Conservation (phyloP, 441 rosid genomes). For the Raphanus hybrid region DNA sequence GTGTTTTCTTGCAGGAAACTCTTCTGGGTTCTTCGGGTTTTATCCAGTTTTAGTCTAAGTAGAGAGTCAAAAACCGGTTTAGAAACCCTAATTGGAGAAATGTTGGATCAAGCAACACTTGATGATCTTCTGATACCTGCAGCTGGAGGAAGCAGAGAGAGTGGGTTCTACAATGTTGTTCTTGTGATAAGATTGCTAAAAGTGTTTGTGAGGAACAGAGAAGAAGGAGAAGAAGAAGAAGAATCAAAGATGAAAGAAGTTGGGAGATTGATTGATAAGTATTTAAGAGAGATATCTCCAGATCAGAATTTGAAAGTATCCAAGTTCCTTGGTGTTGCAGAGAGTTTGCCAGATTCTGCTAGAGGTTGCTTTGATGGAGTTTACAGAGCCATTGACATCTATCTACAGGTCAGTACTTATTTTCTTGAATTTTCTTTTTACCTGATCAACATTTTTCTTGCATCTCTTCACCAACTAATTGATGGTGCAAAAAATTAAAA, state of each 20-base stretch:
- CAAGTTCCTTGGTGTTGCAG: slow-evolving; percentile 69
- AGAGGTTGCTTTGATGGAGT: slow-evolving; percentile 77
- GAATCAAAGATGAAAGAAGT: slow-evolving; percentile 51
- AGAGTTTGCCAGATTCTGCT: slow-evolving; percentile 73
- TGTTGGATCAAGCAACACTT: slow-evolving; percentile 71
- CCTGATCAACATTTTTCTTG: too few relatives aligned
- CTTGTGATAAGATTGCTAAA: slow-evolving; percentile 63
- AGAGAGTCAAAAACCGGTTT: slow-evolving; percentile 54
- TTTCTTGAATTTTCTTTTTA: neutral
- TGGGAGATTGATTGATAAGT: slow-evolving; percentile 66
- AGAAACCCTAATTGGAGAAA: slow-evolving; percentile 66
- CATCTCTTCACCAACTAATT: slow-evolving; percentile 10
- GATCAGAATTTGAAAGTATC: slow-evolving; percentile 66
- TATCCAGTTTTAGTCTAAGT: slow-evolving; percentile 57
- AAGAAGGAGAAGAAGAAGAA: slow-evolving; percentile 33
- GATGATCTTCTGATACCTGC: slow-evolving; percentile 72
- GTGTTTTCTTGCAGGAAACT: slow-evolving; percentile 76
- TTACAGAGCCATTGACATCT: slow-evolving; percentile 79
- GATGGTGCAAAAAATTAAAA: neutral
- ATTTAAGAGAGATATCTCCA: slow-evolving; percentile 74
- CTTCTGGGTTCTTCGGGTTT: slow-evolving; percentile 53
- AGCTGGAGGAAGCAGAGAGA: slow-evolving; percentile 38
- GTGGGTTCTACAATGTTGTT: slow-evolving; percentile 57
- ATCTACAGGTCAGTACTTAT: slow-evolving; percentile 56
- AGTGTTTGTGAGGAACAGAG: slow-evolving; percentile 49